Evolutionary conservation across 495 filamentous ascomycete species (phyloP).

Genomic region (Hypoxylon intermedium): DNA sequence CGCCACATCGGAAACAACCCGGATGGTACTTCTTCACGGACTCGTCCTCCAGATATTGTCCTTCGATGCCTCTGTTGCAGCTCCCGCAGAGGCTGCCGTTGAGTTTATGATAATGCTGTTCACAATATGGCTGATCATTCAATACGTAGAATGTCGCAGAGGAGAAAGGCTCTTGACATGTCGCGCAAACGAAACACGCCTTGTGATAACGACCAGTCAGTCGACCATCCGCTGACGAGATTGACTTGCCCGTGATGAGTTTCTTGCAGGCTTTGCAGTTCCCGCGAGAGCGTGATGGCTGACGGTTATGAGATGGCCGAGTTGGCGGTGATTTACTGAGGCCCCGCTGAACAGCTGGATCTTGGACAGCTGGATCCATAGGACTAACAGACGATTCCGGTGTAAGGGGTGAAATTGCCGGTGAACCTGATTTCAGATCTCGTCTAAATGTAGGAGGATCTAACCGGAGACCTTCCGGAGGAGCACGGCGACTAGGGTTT

Average conservation of each 20-base stretch:
- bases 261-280: constrained; percentile 83
- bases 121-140: constrained; percentile 86
- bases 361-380: constrained; percentile 35
- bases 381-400: constrained; percentile 11
- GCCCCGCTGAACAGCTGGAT: constrained; percentile 37
- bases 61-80: constrained; percentile 88
- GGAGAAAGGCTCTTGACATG: constrained; percentile 80
- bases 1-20: constrained; percentile 80
- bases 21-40: constrained; percentile 82
- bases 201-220: constrained; percentile 94
- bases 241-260: constrained; percentile 85
- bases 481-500: constrained; percentile 37
- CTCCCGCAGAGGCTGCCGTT: constrained; percentile 83
- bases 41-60: constrained; percentile 90
- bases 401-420: constrained; percentile 15
- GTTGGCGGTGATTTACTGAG: constrained; percentile 29
- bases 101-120: constrained; percentile 88
- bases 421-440: constrained; percentile 17
- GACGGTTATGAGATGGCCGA: constrained; percentile 36
- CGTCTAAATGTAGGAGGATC: constrained; percentile 38
- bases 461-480: constrained; percentile 44
- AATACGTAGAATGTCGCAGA: constrained; percentile 94
- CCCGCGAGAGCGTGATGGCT: constrained; percentile 61
- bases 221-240: constrained; percentile 91
- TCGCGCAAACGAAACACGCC: constrained; percentile 88